A percentile compares a stretch with the other conserved stretches of the same genome.
phyloP scores from a whole-genome alignment of 441 rosid genomes.

The Sinapis alba region DNA sequence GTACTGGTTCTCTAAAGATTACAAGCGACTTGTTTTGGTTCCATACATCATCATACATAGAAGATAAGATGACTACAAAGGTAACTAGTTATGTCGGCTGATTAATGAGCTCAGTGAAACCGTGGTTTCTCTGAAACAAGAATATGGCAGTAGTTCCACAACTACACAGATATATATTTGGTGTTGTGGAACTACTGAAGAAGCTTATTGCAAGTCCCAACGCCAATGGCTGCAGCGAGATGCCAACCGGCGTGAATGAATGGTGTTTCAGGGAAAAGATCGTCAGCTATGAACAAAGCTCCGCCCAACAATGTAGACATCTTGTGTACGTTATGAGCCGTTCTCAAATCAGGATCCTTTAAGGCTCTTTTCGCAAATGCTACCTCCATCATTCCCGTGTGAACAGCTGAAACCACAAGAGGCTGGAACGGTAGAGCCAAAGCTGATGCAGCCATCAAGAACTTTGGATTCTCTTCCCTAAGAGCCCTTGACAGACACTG shows the following conservation, averaged over 20 bases:
- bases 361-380: constrained; percentile 76
- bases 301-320: constrained; percentile 78
- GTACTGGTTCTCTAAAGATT: background rate
- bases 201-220: constrained; percentile 87
- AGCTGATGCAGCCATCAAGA: constrained; percentile 93
- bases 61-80: constrained; percentile 16
- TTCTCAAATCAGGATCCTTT: constrained; percentile 76
- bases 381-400: constrained; percentile 98
- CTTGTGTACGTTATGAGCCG: constrained; percentile 72
- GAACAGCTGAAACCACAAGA: constrained; percentile 84
- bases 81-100: constrained; percentile 39
- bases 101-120: constrained; percentile 30
- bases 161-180: constrained; percentile 5
- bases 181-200: constrained; percentile 52
- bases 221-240: constrained; percentile 94
- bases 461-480: constrained; percentile 84
- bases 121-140: constrained; percentile 27
- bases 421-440: constrained; percentile 85
- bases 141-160: constrained; percentile 33
- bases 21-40: constrained; percentile 20
- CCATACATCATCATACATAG: background rate
- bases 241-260: constrained; percentile 97
- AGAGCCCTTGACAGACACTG: constrained; percentile 91
- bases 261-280: constrained; percentile 69
- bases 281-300: constrained; percentile 85